Conservation (phyloP, 2,329 filamentous ascomycete species). For the Dothideomycetes sp. region DNA sequence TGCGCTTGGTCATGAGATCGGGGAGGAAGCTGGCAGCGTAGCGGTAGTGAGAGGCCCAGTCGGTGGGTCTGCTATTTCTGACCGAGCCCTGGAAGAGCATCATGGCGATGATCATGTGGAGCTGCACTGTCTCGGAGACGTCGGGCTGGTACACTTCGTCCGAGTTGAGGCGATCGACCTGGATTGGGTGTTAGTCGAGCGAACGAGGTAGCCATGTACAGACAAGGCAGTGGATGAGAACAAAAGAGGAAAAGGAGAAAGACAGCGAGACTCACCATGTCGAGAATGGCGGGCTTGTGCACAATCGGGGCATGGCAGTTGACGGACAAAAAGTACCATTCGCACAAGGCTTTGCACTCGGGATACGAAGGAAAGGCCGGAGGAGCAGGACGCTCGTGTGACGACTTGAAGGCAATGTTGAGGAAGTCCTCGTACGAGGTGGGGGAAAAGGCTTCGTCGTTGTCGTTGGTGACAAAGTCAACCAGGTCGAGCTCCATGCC, state of each 20-base stretch:
- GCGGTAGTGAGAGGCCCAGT: constrained; percentile 71
- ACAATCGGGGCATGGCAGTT: constrained; percentile 65
- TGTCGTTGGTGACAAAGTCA: constrained; percentile 58
- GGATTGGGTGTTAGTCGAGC: too few species aligned
- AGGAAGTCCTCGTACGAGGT: constrained; percentile 65
- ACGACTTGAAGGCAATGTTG: constrained; percentile 50
- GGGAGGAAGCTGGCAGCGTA: constrained; percentile 62
- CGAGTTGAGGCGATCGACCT: constrained; percentile 62
- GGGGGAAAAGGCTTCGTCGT: constrained; percentile 50
- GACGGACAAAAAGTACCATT: constrained; percentile 67
- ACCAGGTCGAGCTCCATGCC: constrained; percentile 73
- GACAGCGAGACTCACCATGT: too few species aligned
- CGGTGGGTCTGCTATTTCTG: constrained; percentile 56
- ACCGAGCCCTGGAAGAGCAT: constrained; percentile 71
- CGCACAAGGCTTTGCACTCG: constrained; percentile 58
- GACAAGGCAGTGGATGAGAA: too few species aligned
- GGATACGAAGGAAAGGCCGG: constrained; percentile 54
- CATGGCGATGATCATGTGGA: constrained; percentile 72
- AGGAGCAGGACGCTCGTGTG: constrained; percentile 47
- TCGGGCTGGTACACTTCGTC: constrained; percentile 55
- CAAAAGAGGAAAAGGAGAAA: too few species aligned
- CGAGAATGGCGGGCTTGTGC: constrained; percentile 66
- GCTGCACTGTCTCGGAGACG: constrained; percentile 56
- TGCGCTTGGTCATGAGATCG: constrained; percentile 52
- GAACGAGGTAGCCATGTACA: too few species aligned